Evolutionary conservation across 257 asterid species (phyloP), one percentile per base, ranked within the genome.

Genomic region (Echites panduratus): DNA sequence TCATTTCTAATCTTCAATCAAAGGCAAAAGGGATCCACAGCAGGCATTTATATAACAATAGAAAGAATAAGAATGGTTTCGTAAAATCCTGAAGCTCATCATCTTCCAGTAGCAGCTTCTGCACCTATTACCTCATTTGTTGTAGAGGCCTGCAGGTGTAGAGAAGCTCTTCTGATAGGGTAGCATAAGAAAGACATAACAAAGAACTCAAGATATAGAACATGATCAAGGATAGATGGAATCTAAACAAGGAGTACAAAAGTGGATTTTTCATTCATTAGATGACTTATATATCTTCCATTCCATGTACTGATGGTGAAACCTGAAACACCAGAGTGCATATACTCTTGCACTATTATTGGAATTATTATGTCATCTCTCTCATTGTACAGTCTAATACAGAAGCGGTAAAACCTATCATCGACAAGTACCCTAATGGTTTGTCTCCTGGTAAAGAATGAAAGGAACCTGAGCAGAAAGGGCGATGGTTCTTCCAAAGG

Each of bases 401-500:
- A 26, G 56, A 40, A 44, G 17, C 54, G 20, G 69, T 20, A 24
- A 69, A n/a, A 76, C 76, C 80, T 62, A 73, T 76, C 82, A 76
- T 49, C 58, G 75, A 76, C 77, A 73, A 68, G 0, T 19, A 12
- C 69, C 66, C 47, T 9, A 14, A 16, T 73, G 63, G 73, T 54
- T n/a, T 35, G 50, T 78, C 83, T 70, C 77, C 75, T 66, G 79
- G 79, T 65, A 64, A 72, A 49, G 70, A 79, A 48, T 16, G 50
- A 47, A 57, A 47, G 9, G 52, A 64, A n/a, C 58, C 59, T 66
- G 22, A 1, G 49, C 54, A 71, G 26, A 41, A 35, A 32, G 45
- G 19, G 53, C 66, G 10, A 54, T 63, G 32, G 66, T 54, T 53
- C 27, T 57, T 41, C 20, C 54, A 70, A 9, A 70, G 20, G 64